Evolutionary conservation across 371 early-diverging fungal species (phyloP), one percentile per base, ranked within the genome.

Genomic region (Lichtheimia corymbifera): DNA sequence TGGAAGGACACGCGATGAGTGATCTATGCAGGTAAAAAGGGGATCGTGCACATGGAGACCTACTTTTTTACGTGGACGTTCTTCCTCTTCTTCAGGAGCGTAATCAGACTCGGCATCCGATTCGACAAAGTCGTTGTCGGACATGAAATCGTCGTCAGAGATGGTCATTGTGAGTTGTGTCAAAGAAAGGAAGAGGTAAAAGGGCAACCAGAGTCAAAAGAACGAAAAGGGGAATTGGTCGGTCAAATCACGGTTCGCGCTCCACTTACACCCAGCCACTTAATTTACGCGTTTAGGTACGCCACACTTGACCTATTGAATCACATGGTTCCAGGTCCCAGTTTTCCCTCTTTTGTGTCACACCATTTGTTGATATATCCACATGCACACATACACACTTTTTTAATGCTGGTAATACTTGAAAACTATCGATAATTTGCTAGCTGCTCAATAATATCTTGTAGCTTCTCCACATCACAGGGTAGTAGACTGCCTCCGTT

Each of bases 51-150:
- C 7, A 3, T 5, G 18, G 3, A 25, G 15, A 11, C 6, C 9
- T 54, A 28, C 54, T 55, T 53, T 61, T 20, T 61, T 61, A 12
- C n/a, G 25, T 4, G 61, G 44, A 3, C 18, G 28, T 30, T 53
- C 54, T 18, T 53, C 54, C 15, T 41, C 57, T 15, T 24, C 20
- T 6, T 47, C 47, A 47, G 20, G 18, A 28, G 41, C 35, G 13
- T 45, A 20, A 20, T 61, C 61, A 15, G 61, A 61, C 25, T 61
- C 61, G 18, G 30, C 61, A 40, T 54, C 61, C 0, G 54, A 44
- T 20, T 61, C 61, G 18, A 53, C 12, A 40, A 54, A 61, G 24
- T 61, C 61, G 5, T 50, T 47, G 30, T 53, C 55, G 20, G 27
- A 45, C 5, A 13, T 6, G 22, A 53, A 54, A 18, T 61, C 61